Base-by-base conservation (phyloP, 2,329 filamentous ascomycete species). In the Alternaria atra region DNA sequence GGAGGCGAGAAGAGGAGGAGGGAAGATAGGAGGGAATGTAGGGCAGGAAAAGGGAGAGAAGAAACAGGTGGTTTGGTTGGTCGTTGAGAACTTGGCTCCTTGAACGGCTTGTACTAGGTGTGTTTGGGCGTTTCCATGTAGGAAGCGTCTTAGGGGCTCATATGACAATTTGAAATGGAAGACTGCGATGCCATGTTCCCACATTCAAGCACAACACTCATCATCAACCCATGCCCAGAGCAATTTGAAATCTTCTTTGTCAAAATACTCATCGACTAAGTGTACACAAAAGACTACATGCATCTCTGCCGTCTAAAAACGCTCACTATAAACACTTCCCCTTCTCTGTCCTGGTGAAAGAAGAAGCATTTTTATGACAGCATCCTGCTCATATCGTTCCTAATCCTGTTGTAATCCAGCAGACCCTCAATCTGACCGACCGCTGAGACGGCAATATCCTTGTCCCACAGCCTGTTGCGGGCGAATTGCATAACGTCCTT, bases 401-500 rank as follows among this genome's bases (percentile, higher is more conserved):
- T 86, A 76, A 92, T 86, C 79, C 90, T 85, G 80, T 90, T 85
- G 84, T 95, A 96, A 81, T 94, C 86, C 65, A 89, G 79, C 69
- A 90, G 80, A 79, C 89, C 94, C 87, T 98, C 95, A 77, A 98
- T 93, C 83, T 89, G 90, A 71, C 95, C 95, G 69, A 98, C 92
- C 34, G 94, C 95, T 79, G 90, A 94, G 80, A 99, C 87, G 75
- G 95, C 95, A 74, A 99, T 85, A 80, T 99, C 95, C 83, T 94
- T 91, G 84, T 99, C 95, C 95, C 95, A 99, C 64, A 99, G 85
- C 85, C 95, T 97, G 82, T 89, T 89, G 86, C 92, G 91, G 75
- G 94, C 94, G 79, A 98, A 99, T 75, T 91, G 89, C 92, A 97
- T 97, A 68, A 99, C 92, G 76, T 98, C 93, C 86, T 96, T 96